Evolutionary conservation across 1,139 yeast species (phyloP), one percentile per base, ranked within the genome.

Genomic region (Yamadazyma kanchanaburiensis): DNA sequence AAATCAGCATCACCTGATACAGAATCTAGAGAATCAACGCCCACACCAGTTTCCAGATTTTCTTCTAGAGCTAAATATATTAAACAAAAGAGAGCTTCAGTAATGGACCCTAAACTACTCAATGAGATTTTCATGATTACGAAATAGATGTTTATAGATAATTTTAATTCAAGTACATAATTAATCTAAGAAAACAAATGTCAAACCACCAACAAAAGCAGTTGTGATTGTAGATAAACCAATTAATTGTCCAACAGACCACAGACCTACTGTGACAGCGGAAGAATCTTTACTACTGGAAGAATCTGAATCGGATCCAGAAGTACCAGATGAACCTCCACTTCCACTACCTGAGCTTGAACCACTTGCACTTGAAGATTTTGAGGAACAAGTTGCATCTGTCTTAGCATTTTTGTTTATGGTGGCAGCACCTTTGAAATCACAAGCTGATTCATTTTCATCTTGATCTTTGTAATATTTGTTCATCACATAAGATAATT

Each of bases 101-200:
- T 89, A 0, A 76, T 83, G 80, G 96, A 89, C 53, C 72, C 83
- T 10, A 80, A 86, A 52, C 88, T 95, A 15, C 71, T 89, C 39
- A 87, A 86, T 46, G 97, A 89, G 56, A 89, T 89, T 36, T 84
- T 89, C 53, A 89, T 89, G 97, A 77, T 86, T 28, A 66, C 84
- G 36, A 71, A 62, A 39, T 67, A 48, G 32, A 26, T 14, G 20
- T 7, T 10, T 10, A 10, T 18, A 10, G 20, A 27, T 17, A 18
- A 26, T 24, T 26, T 25, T 27, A 17, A 12, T 23, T 6, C 6
- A 22, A 23, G 18, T 12, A 19, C 15, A 14, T 12, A 23, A 23
- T 14, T 22, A 25, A 25, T 45, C 57, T 58, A 40, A 60, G 35
- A 41, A 48, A 30, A 68, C 42, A 27, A 61, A 48, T 17, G 70